Evolutionary conservation across 228 moss, liverwort and hornwort species (phyloP), one percentile per base, ranked within the genome.

Genomic region (Sphagnum fallax): DNA sequence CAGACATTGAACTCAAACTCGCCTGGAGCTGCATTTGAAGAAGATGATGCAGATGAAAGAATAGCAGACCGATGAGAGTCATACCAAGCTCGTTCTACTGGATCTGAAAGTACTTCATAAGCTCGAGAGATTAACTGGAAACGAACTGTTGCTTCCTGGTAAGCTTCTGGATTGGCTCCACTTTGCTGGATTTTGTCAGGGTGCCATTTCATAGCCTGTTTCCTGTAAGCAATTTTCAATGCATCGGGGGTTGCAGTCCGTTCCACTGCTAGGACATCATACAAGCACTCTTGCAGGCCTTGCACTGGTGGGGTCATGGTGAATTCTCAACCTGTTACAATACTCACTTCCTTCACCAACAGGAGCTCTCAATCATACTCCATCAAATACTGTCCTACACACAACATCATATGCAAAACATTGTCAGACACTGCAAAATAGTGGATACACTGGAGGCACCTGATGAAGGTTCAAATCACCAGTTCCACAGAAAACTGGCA

Each of bases 121-220:
- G 98, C 98, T 16, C 90, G 93, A 49, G 78, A 87, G 60, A 98
- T 89, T 67, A 72, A 78, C 51, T 98, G 98, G 63, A 98, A 98
- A 67, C 87, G 79, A 59, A 73, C 80, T 4, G 98, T 98, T 12
- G 98, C 93, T 73, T 84, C 78, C 73, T 93, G 82, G 32, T 85
- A 88, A 52, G 82, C 83, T 13, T 90, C 78, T 2, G 81, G 52
- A 55, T 78, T 72, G 8, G 87, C 84, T 53, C 93, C 98, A 50
- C 92, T 92, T 74, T 98, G 98, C 74, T 98, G 98, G 60, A 98
- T 82, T 80, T 98, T 98, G 76, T 98, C 98, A 53, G 98, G 98
- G 67, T 98, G 98, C 98, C 93, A 98, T 73, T 89, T 98, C 87
- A 98, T 81, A 9, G 94, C 98, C 81, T 85, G 87, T 66, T 93